These are phyloP conservation scores for Amanita muscaria DNA, from an alignment of 768 basidiomycete species.

Conservation along the genomic window DNA sequence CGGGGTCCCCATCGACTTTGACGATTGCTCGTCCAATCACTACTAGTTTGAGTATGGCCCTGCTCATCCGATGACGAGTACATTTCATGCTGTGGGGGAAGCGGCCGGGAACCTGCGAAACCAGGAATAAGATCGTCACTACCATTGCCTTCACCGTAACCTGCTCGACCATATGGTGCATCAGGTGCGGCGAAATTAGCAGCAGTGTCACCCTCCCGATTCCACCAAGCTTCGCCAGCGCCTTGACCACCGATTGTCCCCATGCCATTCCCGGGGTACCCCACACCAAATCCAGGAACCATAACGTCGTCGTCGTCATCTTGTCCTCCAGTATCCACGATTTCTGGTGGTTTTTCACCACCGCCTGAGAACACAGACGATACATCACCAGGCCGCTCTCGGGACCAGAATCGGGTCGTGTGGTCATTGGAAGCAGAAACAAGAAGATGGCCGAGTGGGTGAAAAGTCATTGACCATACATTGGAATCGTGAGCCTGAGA, in stretches of 20 bases:
- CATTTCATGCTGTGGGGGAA: conserved; percentile 41
- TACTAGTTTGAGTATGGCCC: conserved; percentile 21
- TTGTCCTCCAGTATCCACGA: conserved; percentile 43
- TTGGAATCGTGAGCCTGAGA: conserved; percentile 98
- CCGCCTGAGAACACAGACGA: conserved; percentile 71
- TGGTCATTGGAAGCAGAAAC: conserved; percentile 96
- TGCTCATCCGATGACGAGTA: conserved; percentile 26
- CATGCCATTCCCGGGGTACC: conserved; percentile 20
- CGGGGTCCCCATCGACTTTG: conserved; percentile 23
- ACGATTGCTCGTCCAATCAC: conserved; percentile 24
- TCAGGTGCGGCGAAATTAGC: conserved; percentile 7
- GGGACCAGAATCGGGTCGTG: conserved; percentile 97
- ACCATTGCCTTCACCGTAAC: conserved; percentile 27
- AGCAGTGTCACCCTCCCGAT: conserved; percentile 32
- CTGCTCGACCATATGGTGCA: conserved; percentile 9
- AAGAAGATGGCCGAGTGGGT: conserved; percentile 92
- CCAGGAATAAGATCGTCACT: conserved; percentile 61
- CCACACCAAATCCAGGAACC: conserved; percentile 66
- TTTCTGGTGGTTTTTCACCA: conserved; percentile 78
- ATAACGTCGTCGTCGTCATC: conserved; percentile 71
- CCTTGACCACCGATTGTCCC: conserved; percentile 11
- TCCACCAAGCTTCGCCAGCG: conserved; percentile 31
- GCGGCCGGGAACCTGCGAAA: conserved; percentile 23
- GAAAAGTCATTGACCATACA: conserved; percentile 93
- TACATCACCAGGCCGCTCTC: conserved; percentile 81